These are phyloP conservation scores for Pseudogymnoascus destructans DNA, from an alignment of 2,329 filamentous ascomycete species.

Conservation along the genomic window DNA sequence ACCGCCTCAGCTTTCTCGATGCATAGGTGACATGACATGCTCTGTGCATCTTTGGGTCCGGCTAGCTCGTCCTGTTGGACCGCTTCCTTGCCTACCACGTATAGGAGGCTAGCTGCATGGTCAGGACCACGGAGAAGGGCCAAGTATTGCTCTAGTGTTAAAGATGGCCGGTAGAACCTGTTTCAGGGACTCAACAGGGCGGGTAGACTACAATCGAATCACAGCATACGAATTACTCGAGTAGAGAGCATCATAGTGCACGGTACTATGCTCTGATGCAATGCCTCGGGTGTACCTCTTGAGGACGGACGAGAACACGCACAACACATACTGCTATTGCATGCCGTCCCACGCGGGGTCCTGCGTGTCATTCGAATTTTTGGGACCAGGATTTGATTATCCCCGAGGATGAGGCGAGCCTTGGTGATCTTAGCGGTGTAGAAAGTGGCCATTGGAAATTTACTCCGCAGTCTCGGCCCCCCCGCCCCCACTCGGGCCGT, in stretches of 20 bases:
- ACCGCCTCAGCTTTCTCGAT: constrained; percentile 2
- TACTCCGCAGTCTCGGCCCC: neutral
- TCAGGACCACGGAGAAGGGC: neutral
- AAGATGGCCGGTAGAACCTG: neutral
- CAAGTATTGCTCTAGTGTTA: neutral
- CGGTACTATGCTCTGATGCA: neutral
- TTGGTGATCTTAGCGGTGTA: neutral
- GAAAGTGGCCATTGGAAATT: neutral
- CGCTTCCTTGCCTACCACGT: neutral
- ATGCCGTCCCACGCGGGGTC: neutral
- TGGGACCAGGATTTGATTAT: neutral
- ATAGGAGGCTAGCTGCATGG: neutral
- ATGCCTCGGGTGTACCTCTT: neutral
- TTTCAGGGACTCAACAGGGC: neutral
- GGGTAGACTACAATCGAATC: neutral
- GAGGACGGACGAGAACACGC: neutral
- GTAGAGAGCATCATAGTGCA: neutral
- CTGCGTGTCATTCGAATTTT: neutral
- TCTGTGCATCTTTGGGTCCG: neutral
- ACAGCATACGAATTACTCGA: neutral
- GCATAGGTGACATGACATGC: neutral
- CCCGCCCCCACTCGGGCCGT: neutral
- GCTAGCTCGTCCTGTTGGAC: neutral
- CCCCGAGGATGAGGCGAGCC: neutral
- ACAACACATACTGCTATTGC: neutral